Evolutionary conservation across 1,284 basidiomycete genomes (phyloP).

Genomic region (Rugosomyces carneus): DNA sequence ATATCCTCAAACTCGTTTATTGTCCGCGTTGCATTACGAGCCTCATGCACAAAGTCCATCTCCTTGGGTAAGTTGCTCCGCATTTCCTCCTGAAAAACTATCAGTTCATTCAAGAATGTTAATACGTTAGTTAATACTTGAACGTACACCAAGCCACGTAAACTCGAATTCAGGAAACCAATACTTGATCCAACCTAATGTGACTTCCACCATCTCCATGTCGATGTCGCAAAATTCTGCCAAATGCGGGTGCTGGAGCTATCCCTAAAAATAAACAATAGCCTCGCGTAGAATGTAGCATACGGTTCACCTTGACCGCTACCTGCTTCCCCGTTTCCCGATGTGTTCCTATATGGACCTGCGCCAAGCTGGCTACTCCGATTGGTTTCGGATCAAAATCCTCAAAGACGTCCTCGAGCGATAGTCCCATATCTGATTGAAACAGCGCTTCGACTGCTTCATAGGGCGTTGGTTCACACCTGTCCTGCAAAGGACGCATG

Average conservation of each 20-base stretch:
- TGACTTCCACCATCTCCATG: constrained; percentile 83
- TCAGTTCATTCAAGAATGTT: constrained; percentile 2
- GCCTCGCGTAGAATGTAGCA: not conserved
- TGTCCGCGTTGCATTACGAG: constrained; percentile 75
- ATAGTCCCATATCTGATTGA: constrained; percentile 62
- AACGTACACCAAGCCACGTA: constrained; percentile 73
- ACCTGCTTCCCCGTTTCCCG: constrained; percentile 67
- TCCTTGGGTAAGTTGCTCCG: constrained; percentile 89
- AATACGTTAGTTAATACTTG: not conserved
- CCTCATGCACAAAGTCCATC: constrained; percentile 93
- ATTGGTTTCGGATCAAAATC: constrained; percentile 89
- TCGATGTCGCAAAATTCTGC: constrained; percentile 88
- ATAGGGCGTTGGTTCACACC: constrained; percentile 75
- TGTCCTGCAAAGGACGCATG: constrained; percentile 74
- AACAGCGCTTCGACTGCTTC: constrained; percentile 68
- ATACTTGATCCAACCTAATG: constrained; percentile 80
- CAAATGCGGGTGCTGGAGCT: constrained; percentile 93
- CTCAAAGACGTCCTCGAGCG: constrained; percentile 64
- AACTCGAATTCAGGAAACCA: constrained; percentile 91
- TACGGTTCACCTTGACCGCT: constrained; percentile 75
- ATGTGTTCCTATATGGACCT: constrained; percentile 87
- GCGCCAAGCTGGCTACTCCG: constrained; percentile 91
- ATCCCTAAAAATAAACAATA: constrained; percentile 2
- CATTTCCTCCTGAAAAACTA: constrained; percentile 73
- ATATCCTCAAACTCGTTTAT: constrained; percentile 68